Evolutionary conservation across 495 filamentous ascomycete genomes (phyloP).

Genomic region (Neurospora terricola): DNA sequence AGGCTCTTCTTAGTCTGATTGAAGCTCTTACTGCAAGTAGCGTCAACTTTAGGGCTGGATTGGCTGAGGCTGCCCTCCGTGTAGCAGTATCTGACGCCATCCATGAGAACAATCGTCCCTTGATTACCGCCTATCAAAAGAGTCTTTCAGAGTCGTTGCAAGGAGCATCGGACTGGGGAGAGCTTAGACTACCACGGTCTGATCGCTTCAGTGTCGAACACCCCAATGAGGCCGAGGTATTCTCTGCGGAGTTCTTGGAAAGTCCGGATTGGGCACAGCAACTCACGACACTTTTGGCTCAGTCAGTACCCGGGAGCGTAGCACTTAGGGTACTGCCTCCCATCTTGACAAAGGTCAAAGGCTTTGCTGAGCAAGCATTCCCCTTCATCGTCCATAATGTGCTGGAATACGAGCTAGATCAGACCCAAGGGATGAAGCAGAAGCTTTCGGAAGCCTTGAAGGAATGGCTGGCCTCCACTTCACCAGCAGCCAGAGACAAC

Average conservation of each 20-base stretch:
- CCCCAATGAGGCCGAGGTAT: constrained; percentile 16
- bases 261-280: constrained; percentile 51
- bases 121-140: constrained; percentile 40
- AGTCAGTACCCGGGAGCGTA: constrained; percentile 48
- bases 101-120: constrained; percentile 31
- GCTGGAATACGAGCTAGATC: constrained; percentile 44
- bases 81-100: constrained; percentile 50
- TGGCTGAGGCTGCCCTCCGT: constrained; percentile 70
- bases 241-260: constrained; percentile 26
- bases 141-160: constrained; percentile 31
- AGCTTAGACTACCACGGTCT: constrained; percentile 37
- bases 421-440: constrained; percentile 36
- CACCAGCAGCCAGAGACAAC: constrained; percentile 34
- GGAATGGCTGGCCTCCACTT: constrained; percentile 37
- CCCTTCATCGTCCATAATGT: constrained; percentile 76
- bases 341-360: constrained; percentile 50
- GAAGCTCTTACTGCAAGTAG: constrained; percentile 55
- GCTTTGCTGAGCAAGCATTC: constrained; percentile 59
- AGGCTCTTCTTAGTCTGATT: constrained; percentile 52
- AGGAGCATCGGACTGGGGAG: constrained; percentile 38
- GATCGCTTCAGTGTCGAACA: constrained; percentile 20
- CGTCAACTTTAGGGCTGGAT: constrained; percentile 52
- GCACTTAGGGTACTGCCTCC: constrained; percentile 55
- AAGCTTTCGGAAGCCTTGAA: constrained; percentile 39
- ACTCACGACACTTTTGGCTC: constrained; percentile 51